A percentile compares a stretch with the other conserved stretches of the same genome.
These are phyloP conservation scores for Purpureocillium lavendulum DNA, from an alignment of 2,329 filamentous ascomycete genomes.

Conservation along the genomic window DNA sequence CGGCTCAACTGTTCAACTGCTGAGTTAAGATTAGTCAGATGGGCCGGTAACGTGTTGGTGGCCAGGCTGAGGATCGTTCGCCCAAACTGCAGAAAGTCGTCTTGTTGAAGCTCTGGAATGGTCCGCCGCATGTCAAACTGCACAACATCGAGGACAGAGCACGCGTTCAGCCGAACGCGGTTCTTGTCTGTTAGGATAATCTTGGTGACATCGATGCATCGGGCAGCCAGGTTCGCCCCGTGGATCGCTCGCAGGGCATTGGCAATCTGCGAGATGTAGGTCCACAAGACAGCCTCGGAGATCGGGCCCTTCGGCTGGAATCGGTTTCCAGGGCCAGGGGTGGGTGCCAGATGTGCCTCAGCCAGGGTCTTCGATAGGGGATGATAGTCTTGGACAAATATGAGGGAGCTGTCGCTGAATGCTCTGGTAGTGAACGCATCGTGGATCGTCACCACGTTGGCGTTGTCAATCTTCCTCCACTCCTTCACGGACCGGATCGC, in stretches of 20 bases:
- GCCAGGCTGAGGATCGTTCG: slow-evolving; percentile 76
- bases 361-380: slow-evolving; percentile 83
- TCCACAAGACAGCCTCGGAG: slow-evolving; percentile 74
- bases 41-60: slow-evolving; percentile 50
- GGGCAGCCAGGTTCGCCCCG: slow-evolving; percentile 68
- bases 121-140: slow-evolving; percentile 66
- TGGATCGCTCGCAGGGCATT: slow-evolving; percentile 86
- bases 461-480: slow-evolving; percentile 80
- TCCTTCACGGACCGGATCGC: slow-evolving; percentile 79
- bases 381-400: slow-evolving; percentile 91
- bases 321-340: slow-evolving; percentile 31
- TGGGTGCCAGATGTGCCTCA: slow-evolving; percentile 62
- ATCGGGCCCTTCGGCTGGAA: slow-evolving; percentile 40
- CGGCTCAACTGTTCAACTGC: slow-evolving; percentile 70
- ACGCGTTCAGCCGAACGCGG: slow-evolving; percentile 79
- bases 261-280: slow-evolving; percentile 84
- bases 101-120: slow-evolving; percentile 71
- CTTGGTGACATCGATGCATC: slow-evolving; percentile 80
- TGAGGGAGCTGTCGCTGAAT: slow-evolving; percentile 89
- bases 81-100: slow-evolving; percentile 80
- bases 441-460: slow-evolving; percentile 75
- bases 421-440: slow-evolving; percentile 90
- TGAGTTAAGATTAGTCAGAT: slow-evolving; percentile 54
- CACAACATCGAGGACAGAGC: slow-evolving; percentile 82
- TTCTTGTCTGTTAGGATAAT: slow-evolving; percentile 87